These are phyloP conservation scores for Nyctanthes arbortristis DNA, from an alignment of 257 asterid genomes.

Conservation along the genomic window DNA sequence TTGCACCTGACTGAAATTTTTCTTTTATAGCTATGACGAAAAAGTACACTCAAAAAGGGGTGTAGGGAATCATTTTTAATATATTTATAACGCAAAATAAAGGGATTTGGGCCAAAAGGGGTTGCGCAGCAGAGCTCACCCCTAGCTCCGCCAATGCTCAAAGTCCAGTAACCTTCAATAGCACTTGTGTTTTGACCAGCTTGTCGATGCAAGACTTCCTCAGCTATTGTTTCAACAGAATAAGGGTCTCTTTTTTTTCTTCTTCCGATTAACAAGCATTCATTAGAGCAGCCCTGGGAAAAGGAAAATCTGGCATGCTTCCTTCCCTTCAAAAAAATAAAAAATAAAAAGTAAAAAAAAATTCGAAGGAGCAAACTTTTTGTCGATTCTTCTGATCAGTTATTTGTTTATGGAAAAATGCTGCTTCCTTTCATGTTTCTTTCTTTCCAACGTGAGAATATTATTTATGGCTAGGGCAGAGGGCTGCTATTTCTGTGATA, in stretches of 20 bases:
- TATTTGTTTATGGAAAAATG: neutral
- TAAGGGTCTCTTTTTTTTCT: neutral
- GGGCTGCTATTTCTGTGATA: neutral
- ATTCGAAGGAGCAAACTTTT: neutral
- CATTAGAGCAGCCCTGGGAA: neutral
- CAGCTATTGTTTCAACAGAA: too few species aligned
- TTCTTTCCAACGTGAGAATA: neutral
- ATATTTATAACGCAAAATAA: too few species aligned
- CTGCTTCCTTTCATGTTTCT: neutral
- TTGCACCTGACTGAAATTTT: too few species aligned
- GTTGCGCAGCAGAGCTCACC: too few species aligned
- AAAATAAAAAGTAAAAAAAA: neutral
- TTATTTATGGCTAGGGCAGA: neutral
- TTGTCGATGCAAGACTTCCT: too few species aligned
- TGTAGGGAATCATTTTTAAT: too few species aligned
- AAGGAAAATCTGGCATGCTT: neutral
- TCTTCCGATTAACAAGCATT: neutral
- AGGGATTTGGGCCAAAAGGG: too few species aligned
- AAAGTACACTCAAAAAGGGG: too few species aligned
- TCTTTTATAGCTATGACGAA: too few species aligned
- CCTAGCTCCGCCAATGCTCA: too few species aligned
- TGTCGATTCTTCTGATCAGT: neutral
- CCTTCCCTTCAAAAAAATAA: neutral
- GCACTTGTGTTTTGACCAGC: too few species aligned
- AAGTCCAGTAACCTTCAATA: too few species aligned